A percentile compares a stretch with the other conserved stretches of the same genome.
phyloP scores from a whole-genome alignment of 225 moss, liverwort and hornwort genomes.

The Sphagnum tenellum region DNA sequence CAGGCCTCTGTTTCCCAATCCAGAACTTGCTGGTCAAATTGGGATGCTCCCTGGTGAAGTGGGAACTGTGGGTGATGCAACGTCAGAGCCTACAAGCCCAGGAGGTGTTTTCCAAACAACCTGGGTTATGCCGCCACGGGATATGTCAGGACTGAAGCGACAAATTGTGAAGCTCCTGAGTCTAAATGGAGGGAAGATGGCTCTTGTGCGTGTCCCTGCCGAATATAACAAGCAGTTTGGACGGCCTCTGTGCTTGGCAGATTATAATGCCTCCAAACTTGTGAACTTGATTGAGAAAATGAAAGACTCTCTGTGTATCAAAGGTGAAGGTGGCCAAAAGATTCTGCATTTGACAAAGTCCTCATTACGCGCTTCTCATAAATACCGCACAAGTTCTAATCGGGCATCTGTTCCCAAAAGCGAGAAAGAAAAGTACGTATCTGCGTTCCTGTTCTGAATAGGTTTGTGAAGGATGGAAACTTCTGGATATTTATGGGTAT shows the following conservation, averaged over 20 bases:
- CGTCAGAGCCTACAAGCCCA: conserved; percentile 47
- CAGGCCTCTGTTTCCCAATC: conserved; percentile 17
- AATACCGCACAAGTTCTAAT: conserved; percentile 59
- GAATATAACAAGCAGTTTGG: conserved; percentile 73
- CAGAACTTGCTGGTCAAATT: conserved; percentile 10
- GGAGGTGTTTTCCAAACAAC: conserved; percentile 36
- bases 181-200: conserved; percentile 61
- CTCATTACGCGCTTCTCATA: conserved; percentile 39
- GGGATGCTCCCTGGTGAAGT: conserved; percentile 8
- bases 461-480: too few relatives aligned
- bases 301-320: conserved; percentile 56
- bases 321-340: conserved; percentile 60
- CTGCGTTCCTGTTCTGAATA: too few relatives aligned
- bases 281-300: conserved; percentile 71
- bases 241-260: conserved; percentile 54
- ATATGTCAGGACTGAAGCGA: conserved; percentile 45
- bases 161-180: conserved; percentile 63
- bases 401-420: conserved; percentile 44
- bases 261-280: conserved; percentile 58
- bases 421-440: conserved; percentile 39
- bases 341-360: conserved; percentile 57
- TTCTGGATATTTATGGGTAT: too few relatives aligned
- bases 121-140: conserved; percentile 34
- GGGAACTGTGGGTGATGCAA: conserved; percentile 12
- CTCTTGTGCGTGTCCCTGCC: conserved; percentile 59